Conservation (phyloP, 768 basidiomycete species). For the Mycena filopes region DNA sequence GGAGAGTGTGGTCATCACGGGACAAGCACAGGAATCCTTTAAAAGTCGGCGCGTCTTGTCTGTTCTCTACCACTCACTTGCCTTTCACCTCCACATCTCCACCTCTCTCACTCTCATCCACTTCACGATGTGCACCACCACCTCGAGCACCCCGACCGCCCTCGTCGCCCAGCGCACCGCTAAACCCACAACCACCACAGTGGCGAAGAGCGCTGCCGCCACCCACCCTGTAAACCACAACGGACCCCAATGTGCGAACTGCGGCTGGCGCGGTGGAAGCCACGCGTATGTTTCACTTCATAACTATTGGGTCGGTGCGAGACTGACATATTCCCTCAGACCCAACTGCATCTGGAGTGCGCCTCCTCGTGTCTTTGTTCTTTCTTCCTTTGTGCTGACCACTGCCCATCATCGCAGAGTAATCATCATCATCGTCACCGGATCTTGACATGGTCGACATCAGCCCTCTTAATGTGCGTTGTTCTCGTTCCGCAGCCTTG, state of each 20-base stretch:
- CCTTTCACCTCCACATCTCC: not conserved
- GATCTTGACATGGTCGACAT: not conserved
- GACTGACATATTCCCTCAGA: not conserved
- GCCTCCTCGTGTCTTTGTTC: not conserved
- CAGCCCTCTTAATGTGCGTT: not conserved
- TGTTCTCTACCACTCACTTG: not conserved
- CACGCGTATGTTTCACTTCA: conserved; percentile 14
- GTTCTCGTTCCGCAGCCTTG: not conserved
- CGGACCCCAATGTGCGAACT: conserved; percentile 84
- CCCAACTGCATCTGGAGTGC: conserved; percentile 18
- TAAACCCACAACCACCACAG: conserved; percentile 35
- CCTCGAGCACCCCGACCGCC: not conserved
- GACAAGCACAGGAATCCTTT: not conserved
- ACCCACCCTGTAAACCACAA: conserved; percentile 54
- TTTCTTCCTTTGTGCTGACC: not conserved
- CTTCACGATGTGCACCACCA: conserved; percentile 8
- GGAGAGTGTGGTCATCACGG: not conserved
- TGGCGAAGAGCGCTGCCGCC: conserved; percentile 41
- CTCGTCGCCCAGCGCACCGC: conserved; percentile 15
- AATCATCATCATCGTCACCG: not conserved
- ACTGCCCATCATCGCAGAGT: not conserved
- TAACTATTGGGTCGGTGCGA: not conserved
- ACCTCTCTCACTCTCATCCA: not conserved
- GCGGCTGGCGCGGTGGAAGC: conserved; percentile 69
- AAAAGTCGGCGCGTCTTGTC: not conserved